phyloP scores from a whole-genome alignment of 495 filamentous ascomycete genomes.

The Monascus purpureus region DNA sequence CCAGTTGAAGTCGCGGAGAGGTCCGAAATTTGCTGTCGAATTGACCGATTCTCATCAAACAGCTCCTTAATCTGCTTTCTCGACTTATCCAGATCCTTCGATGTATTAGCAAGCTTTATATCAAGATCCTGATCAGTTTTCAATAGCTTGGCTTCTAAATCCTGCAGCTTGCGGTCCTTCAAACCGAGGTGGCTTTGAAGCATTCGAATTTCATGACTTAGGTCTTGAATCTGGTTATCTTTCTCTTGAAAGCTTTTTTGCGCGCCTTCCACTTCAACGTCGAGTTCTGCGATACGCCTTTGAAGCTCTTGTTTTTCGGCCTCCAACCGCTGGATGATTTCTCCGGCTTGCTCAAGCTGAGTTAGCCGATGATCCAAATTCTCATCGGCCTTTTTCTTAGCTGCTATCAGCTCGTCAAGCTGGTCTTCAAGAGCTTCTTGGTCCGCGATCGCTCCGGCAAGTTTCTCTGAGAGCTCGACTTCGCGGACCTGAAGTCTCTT shows the following conservation, averaged over 20 bases:
- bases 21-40: constrained; percentile 73
- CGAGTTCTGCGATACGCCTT: constrained; percentile 49
- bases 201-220: constrained; percentile 77
- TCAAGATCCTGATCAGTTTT: constrained; percentile 84
- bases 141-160: constrained; percentile 71
- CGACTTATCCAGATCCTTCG: constrained; percentile 65
- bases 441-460: constrained; percentile 85
- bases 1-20: constrained; percentile 83
- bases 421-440: constrained; percentile 90
- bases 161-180: constrained; percentile 81
- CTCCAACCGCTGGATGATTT: constrained; percentile 73
- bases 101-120: constrained; percentile 65
- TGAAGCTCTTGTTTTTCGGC: constrained; percentile 66
- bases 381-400: constrained; percentile 80
- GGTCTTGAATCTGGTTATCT: constrained; percentile 53
- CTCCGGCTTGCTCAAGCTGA: constrained; percentile 82
- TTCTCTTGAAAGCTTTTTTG: constrained; percentile 52
- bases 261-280: constrained; percentile 51
- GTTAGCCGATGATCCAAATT: constrained; percentile 63
- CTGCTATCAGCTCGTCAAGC: constrained; percentile 74
- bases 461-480: constrained; percentile 77
- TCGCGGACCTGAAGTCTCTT: constrained; percentile 84
- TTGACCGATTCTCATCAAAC: constrained; percentile 64
- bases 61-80: constrained; percentile 62
- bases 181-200: constrained; percentile 79